A percentile compares a stretch with the other conserved stretches of the same genome.
Evolutionary conservation across 2,329 filamentous ascomycete species (phyloP).

Genomic region (Penicillium freii): DNA sequence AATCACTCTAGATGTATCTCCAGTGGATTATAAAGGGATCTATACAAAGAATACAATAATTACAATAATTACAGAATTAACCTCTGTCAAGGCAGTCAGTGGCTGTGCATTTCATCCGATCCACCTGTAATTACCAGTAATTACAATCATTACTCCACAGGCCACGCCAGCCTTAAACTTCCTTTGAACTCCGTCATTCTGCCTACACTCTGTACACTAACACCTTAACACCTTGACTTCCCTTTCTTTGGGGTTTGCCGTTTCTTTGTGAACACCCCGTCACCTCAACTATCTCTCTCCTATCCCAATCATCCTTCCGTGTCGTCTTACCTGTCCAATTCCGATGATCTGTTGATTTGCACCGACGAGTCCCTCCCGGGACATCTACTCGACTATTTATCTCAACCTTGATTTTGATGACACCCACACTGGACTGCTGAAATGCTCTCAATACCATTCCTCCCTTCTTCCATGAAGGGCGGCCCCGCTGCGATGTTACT

Average conservation of each 20-base stretch:
- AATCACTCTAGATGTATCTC: too few relatives aligned
- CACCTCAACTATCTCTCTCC: not conserved
- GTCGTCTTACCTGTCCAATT: not conserved
- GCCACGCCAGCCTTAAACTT: conserved; percentile 17
- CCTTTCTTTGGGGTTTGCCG: not conserved
- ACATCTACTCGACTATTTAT: conserved; percentile 7
- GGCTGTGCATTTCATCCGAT: not conserved
- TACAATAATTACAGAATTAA: not conserved
- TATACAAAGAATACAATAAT: not conserved
- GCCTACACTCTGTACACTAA: not conserved
- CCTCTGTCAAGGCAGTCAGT: too few relatives aligned
- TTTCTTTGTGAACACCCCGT: not conserved
- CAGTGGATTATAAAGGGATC: too few relatives aligned
- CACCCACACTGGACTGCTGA: not conserved
- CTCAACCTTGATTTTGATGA: conserved; percentile 2
- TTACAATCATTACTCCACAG: conserved; percentile 3
- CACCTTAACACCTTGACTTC: not conserved
- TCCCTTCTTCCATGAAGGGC: conserved; percentile 14
- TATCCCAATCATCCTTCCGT: not conserved
- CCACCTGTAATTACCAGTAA: not conserved
- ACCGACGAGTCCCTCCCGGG: conserved; percentile 18
- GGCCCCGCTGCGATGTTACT: conserved; percentile 19
- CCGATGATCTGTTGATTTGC: conserved; percentile 21
- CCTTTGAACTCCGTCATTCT: conserved; percentile 14
- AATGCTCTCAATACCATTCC: conserved; percentile 23